Evolutionary conservation across 2,329 filamentous ascomycete genomes (phyloP).

Genomic region (Microdochium paspali): DNA sequence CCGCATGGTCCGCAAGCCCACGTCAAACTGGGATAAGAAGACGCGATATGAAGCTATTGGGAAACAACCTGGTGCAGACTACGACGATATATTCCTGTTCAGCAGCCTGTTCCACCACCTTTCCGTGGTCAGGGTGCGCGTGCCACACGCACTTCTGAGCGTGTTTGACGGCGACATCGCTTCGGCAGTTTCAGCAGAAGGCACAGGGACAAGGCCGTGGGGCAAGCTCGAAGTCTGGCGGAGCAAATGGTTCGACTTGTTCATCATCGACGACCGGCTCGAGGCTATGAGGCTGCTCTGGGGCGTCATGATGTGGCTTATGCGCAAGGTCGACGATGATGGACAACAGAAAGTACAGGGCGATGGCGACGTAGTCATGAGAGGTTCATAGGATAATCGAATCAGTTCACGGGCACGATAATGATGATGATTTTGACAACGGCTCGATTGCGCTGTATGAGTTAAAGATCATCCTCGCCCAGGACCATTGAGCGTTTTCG

Average conservation of each 20-base stretch:
- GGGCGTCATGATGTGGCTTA: slow-evolving; percentile 51
- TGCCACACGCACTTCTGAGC: slow-evolving; percentile 41
- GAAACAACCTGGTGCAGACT: slow-evolving; percentile 31
- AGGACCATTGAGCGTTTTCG: too few relatives aligned
- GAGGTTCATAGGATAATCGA: too few relatives aligned
- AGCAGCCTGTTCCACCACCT: slow-evolving; percentile 55
- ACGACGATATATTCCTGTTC: slow-evolving; percentile 54
- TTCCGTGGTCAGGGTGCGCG: slow-evolving; percentile 47
- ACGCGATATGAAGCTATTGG: slow-evolving; percentile 49
- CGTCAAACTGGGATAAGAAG: slow-evolving; percentile 51
- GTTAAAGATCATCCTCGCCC: too few relatives aligned
- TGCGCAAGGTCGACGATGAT: slow-evolving; percentile 33
- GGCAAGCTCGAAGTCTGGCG: slow-evolving; percentile 45
- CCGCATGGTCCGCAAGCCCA: slow-evolving; percentile 49
- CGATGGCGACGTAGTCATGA: neutral
- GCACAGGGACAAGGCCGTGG: slow-evolving; percentile 30
- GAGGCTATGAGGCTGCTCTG: slow-evolving; percentile 48
- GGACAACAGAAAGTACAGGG: too few relatives aligned
- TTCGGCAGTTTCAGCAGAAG: slow-evolving; percentile 13
- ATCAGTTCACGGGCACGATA: too few relatives aligned
- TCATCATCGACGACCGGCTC: slow-evolving; percentile 41
- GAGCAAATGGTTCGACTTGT: slow-evolving; percentile 54
- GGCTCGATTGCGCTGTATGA: too few relatives aligned
- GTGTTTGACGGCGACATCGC: slow-evolving; percentile 37
- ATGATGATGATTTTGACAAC: too few relatives aligned